Percentiles rank a stretch among this genome's conserved stretches.
Conservation (phyloP, 257 asterid genomes). For the Dorcoceras hygrometricum region DNA sequence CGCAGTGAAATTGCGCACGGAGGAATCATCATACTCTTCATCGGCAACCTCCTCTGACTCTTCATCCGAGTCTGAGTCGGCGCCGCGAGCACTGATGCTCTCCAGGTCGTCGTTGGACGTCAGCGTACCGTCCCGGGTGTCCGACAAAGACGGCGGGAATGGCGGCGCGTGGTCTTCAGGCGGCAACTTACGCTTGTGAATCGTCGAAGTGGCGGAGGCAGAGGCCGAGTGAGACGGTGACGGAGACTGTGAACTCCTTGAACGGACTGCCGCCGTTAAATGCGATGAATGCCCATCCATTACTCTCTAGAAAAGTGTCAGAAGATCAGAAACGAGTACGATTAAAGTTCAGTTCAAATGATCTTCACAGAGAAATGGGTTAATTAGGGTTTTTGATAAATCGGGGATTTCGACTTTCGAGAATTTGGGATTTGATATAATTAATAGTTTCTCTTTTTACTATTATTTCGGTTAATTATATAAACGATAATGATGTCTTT, state of each 20-base stretch:
- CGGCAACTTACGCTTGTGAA: conserved; percentile 77
- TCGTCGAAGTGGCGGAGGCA: conserved; percentile 91
- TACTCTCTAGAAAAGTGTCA: too few species aligned
- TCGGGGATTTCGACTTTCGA: too few species aligned
- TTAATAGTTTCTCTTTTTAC: too few species aligned
- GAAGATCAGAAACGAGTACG: too few species aligned
- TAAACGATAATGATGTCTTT: too few species aligned
- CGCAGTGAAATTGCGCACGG: conserved; percentile 87
- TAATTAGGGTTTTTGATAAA: too few species aligned
- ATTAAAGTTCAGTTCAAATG: too few species aligned
- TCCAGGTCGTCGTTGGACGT: conserved; percentile 94
- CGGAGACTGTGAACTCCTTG: conserved; percentile 90
- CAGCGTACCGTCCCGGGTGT: conserved; percentile 88
- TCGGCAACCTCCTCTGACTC: conserved; percentile 86
- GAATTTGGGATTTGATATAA: too few species aligned
- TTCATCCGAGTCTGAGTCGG: conserved; percentile 88
- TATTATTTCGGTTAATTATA: too few species aligned
- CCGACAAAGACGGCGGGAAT: conserved; percentile 79
- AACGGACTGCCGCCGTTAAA: conserved; percentile 77
- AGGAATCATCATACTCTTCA: conserved; percentile 75
- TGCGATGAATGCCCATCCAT: conserved; percentile 36
- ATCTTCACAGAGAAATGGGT: not conserved
- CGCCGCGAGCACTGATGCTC: conserved; percentile 95
- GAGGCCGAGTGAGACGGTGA: conserved; percentile 99
- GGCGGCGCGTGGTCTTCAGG: conserved; percentile 87